Base-by-base conservation (phyloP, 2,329 filamentous ascomycete species). In the Cadophora sp. region DNA sequence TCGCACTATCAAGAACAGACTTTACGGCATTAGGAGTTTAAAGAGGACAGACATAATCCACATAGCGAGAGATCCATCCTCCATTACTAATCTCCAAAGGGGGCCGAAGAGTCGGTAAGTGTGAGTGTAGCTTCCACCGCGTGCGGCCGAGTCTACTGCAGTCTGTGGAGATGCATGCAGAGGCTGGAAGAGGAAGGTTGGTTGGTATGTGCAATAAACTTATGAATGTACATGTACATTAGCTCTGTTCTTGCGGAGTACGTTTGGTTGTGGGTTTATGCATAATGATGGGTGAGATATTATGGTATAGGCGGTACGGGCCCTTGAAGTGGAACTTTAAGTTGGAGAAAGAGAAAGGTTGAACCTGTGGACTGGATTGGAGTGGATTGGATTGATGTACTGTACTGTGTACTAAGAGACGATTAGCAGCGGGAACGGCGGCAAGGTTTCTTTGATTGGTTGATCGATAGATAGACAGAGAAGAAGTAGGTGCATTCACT, bases 221-320 rank as follows among this genome's bases (percentile, higher is more conserved):
- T n/a, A n/a, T n/a, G 27, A 4, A 30, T 30, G 3, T 30, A 30
- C 27, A 30, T n/a, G 27, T 30, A 30, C 27, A 30, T 30, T 30
- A 30, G 27, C 6, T 30, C 27, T 3, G 27, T 30, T 30, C 27
- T 30, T 30, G 27, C 27, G 27, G 6, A 30, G 27, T 30, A 30
- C 3, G 6, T 30, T 30, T 30, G 27, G 4, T 30, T 30, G 27
- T 30, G 27, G 27, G 27, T 30, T 9, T n/a, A 45, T 45, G 43
- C 43, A 24, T 48, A 48, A 48, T 9, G 47, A 48, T 20, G 9
- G 47, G 7, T 24, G 33, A 22, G 53, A 39, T 22, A 30, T 2
- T 4, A 47, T 20, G 45, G 45, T 20, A 56, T 39, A 20, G 53
- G 53, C 53, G 33, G 53, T 56, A 56, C 53, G 53, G 30, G 30